Percentiles rank a stretch among this genome's conserved stretches.
These are phyloP conservation scores for Scenedesmus sp. DNA, from an alignment of 163 green algal species.

Conservation along the genomic window DNA sequence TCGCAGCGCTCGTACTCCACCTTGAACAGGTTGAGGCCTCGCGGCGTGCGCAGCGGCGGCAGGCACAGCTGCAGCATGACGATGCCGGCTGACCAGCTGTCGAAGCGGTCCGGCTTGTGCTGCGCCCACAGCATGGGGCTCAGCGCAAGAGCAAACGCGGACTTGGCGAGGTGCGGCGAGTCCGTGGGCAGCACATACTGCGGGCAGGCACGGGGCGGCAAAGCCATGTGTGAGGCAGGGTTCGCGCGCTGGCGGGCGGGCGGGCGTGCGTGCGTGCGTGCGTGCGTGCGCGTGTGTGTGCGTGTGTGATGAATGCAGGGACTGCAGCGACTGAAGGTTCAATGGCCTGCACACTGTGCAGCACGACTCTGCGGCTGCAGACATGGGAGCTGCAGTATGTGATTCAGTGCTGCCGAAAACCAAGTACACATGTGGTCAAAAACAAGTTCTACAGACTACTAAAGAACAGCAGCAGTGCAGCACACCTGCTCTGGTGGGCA, in stretches of 20 bases:
- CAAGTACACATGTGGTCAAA: not conserved
- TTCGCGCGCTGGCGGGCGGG: too few species aligned
- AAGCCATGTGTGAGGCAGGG: too few species aligned
- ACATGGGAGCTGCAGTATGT: not conserved
- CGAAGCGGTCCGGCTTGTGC: conserved; percentile 89
- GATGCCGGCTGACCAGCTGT: conserved; percentile 70
- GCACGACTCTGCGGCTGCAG: too few species aligned
- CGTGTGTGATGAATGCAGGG: too few species aligned
- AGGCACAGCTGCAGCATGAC: conserved; percentile 70
- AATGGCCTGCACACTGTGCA: not conserved
- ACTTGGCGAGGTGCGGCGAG: conserved; percentile 75
- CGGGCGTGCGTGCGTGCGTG: too few species aligned
- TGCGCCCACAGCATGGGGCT: conserved; percentile 96
- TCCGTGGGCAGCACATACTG: conserved; percentile 93
- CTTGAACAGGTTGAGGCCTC: conserved; percentile 66
- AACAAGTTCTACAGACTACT: not conserved
- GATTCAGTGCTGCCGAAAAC: not conserved
- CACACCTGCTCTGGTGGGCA: conserved; percentile 84
- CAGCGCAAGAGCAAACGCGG: conserved; percentile 80
- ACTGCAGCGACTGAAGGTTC: not conserved
- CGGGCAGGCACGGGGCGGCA: too few species aligned
- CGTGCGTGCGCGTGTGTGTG: too few species aligned
- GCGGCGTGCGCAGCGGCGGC: conserved; percentile 59
- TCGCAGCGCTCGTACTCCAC: conserved; percentile 47
- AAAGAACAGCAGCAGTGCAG: too few species aligned